Percentiles rank a stretch among this genome's conserved stretches.
phyloP scores from a whole-genome alignment of 805 yeast genomes.

The Blastobotrys terrestris region DNA sequence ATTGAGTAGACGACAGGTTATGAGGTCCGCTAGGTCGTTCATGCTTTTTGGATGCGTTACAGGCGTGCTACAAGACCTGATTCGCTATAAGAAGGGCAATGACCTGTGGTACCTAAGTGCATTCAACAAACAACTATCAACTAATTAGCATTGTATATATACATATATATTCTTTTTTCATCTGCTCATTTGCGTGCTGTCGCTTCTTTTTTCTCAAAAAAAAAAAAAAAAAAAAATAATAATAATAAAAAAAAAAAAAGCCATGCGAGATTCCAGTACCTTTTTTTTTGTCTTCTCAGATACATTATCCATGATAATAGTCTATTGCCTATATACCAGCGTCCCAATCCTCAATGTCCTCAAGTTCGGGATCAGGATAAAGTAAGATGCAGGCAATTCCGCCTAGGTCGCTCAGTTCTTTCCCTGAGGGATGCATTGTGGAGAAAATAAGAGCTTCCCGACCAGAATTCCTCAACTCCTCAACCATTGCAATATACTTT shows the following conservation, averaged over 20 bases:
- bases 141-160: slow-evolving; percentile 1
- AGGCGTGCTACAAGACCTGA: slow-evolving; percentile 63
- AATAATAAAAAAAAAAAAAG: slow-evolving; percentile 11
- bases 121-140: background rate
- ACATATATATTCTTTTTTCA: too few species aligned
- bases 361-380: slow-evolving; percentile 66
- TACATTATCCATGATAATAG: too few species aligned
- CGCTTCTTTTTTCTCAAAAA: background rate
- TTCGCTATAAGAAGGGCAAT: slow-evolving; percentile 54
- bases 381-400: slow-evolving; percentile 85
- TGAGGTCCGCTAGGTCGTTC: slow-evolving; percentile 41
- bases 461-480: slow-evolving; percentile 60
- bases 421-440: slow-evolving; percentile 83
- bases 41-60: slow-evolving; percentile 49
- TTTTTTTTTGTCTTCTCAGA: background rate
- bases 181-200: background rate
- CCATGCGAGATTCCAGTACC: background rate
- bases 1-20: slow-evolving; percentile 25
- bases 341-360: slow-evolving; percentile 54
- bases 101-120: slow-evolving; percentile 52
- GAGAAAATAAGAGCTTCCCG: slow-evolving; percentile 77
- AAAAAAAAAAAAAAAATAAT: slow-evolving; percentile 6
- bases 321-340: slow-evolving; percentile 6
- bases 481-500: slow-evolving; percentile 59
- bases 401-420: slow-evolving; percentile 79